A percentile compares a stretch with the other conserved stretches of the same genome.
phyloP scores from a whole-genome alignment of 75 land plant species.

The Pinus albicaulis region DNA sequence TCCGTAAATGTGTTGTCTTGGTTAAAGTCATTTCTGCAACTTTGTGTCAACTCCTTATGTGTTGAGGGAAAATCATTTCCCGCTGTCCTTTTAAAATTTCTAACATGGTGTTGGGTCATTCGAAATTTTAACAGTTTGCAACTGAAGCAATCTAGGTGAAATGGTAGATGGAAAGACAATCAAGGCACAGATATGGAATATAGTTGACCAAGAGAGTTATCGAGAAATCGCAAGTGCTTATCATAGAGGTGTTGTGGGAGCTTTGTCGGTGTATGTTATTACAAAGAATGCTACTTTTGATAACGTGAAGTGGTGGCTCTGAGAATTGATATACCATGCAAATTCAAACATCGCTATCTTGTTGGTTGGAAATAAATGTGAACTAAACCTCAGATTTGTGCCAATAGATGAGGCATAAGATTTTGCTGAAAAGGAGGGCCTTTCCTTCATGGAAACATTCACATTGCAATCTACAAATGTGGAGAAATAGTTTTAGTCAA shows the following conservation, averaged over 20 bases:
- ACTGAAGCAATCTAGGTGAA: too few species aligned
- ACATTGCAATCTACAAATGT: constrained; percentile 25
- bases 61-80: too few species aligned
- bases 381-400: constrained; percentile 12
- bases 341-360: constrained; percentile 14
- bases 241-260: constrained; percentile 33
- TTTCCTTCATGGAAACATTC: constrained; percentile 20
- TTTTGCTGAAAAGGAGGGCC: constrained; percentile 13
- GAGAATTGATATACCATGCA: constrained; percentile 19
- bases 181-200: constrained; percentile 39
- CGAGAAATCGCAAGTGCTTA: constrained; percentile 24
- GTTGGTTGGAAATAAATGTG: constrained; percentile 29
- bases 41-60: too few species aligned
- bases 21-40: too few species aligned
- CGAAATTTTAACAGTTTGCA: too few species aligned
- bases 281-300: constrained; percentile 20
- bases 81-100: too few species aligned
- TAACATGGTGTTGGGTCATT: too few species aligned
- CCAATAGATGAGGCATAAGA: constrained; percentile 17
- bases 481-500: constrained; percentile 9
- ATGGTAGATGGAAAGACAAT: constrained; percentile 3
- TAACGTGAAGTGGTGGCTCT: constrained; percentile 22
- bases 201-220: constrained; percentile 34
- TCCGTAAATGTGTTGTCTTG: too few species aligned
- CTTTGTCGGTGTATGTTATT: constrained; percentile 29